Evolutionary conservation across 106 monocot genomes (phyloP).

Genomic region (Agapanthus africanus): DNA sequence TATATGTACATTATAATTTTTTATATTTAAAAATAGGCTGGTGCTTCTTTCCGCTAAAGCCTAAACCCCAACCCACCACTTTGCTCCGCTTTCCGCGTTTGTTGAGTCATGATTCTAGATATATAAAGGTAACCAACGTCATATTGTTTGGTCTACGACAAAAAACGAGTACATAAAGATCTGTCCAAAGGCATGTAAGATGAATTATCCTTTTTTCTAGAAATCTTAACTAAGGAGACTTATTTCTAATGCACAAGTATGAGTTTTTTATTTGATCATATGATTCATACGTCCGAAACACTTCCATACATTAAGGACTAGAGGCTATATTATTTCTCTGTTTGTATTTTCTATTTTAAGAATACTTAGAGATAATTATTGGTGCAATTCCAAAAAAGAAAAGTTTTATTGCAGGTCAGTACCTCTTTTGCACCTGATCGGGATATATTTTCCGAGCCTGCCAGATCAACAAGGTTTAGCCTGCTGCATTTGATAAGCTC

Average conservation of each 20-base stretch:
- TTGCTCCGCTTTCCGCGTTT: no score
- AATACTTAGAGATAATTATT: no score
- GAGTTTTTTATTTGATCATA: neutral
- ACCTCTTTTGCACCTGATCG: constrained; percentile 78
- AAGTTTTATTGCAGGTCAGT: neutral
- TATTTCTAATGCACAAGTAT: neutral
- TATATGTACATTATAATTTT: no score
- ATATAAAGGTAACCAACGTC: no score
- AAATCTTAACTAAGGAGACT: neutral
- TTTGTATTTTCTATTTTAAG: neutral
- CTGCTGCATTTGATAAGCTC: constrained; percentile 70
- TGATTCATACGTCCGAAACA: neutral
- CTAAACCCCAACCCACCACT: no score
- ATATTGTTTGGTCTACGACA: no score
- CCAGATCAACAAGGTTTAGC: constrained; percentile 77
- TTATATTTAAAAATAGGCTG: no score
- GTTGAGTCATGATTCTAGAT: no score
- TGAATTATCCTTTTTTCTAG: neutral
- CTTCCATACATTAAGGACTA: neutral
- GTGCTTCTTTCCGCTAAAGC: no score
- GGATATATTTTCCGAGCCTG: constrained; percentile 76
- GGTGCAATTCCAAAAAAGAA: no score
- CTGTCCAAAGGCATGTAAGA: neutral
- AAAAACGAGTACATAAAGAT: neutral
- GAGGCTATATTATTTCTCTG: neutral